These are phyloP conservation scores for Alisma plantagoaquatica DNA, from an alignment of 106 monocot species.

Conservation along the genomic window DNA sequence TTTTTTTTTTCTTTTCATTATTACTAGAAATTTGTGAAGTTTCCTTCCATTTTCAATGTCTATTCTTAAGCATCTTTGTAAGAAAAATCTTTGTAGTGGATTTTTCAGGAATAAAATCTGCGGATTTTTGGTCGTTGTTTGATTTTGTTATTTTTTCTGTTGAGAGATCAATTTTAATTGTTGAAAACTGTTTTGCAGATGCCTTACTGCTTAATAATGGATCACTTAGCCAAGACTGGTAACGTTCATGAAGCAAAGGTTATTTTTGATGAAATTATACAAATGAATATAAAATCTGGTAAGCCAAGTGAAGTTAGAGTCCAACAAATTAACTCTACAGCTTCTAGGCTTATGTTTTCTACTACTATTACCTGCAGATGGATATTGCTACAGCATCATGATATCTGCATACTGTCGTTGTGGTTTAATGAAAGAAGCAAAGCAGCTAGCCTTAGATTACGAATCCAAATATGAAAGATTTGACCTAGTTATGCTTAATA, in stretches of 20 bases:
- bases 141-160: no score
- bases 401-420: slow-evolving; percentile 80
- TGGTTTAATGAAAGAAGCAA: slow-evolving; percentile 55
- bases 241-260: slow-evolving; percentile 52
- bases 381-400: slow-evolving; percentile 86
- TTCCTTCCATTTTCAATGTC: no score
- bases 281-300: slow-evolving; percentile 68
- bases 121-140: no score
- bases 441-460: slow-evolving; percentile 65
- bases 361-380: slow-evolving; percentile 47
- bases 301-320: no score
- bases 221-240: slow-evolving; percentile 74
- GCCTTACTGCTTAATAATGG: slow-evolving; percentile 80
- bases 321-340: no score
- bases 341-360: no score
- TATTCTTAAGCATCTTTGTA: no score
- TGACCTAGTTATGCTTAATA: slow-evolving; percentile 89
- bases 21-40: no score
- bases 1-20: no score
- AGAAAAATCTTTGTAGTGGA: no score
- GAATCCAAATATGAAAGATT: slow-evolving; percentile 60
- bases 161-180: no score
- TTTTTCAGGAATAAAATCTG: no score
- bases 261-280: slow-evolving; percentile 65
- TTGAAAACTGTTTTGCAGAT: slow-evolving; percentile 38